Base-by-base conservation (phyloP, 352 stramenopile species). In the Pythium aquatile region DNA sequence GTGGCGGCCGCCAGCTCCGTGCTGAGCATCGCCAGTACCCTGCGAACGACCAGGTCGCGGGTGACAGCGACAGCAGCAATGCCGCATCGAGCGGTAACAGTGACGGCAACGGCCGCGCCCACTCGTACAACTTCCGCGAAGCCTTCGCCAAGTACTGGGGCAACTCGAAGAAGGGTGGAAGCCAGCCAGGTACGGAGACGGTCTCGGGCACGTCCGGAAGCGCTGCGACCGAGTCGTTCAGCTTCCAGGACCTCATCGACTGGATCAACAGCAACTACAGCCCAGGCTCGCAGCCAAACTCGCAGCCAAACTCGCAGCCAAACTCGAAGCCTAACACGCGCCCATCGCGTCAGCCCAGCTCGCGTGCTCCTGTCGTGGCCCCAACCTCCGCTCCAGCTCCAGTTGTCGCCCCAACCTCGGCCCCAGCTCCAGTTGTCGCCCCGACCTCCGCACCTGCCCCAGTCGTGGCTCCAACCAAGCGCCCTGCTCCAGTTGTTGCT, bases 201-300 rank as follows among this genome's bases (percentile, higher is more conserved):
- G 48, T 20, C 26, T 29, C 20, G 2, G 29, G 26, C n/a, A 35
- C 32, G 32, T 35, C 6, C n/a, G 48, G 48, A 17, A 33, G 2
- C 48, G 7, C 26, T 14, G 24, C 8, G n/a, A 55, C 13, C 26
- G 20, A 35, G 48, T 28, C 30, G 17, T 58, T 32, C 53, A 58
- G 53, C 35, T 58, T 58, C 53, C 53, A 58, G 53, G 53, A 58
- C 35, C 53, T 58, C 2, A 47, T 58, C 9, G 30, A 58, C 26
- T 58, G 53, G 53, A 47, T 58, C 33, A 58, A 58, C 53, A 58
- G 39, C 16, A 58, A 58, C 29, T 46, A 58, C 16, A n/a, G 30
- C 32, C 30, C 30, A 57, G 26, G 28, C 16, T 33, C 16, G n/a
- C 24, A 20, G 7, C 30, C 53, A 11, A 58, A 20, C 30, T 35